Evolutionary conservation across 176 grass and related monocot genomes (phyloP).

Genomic region (Avena eriantha): DNA sequence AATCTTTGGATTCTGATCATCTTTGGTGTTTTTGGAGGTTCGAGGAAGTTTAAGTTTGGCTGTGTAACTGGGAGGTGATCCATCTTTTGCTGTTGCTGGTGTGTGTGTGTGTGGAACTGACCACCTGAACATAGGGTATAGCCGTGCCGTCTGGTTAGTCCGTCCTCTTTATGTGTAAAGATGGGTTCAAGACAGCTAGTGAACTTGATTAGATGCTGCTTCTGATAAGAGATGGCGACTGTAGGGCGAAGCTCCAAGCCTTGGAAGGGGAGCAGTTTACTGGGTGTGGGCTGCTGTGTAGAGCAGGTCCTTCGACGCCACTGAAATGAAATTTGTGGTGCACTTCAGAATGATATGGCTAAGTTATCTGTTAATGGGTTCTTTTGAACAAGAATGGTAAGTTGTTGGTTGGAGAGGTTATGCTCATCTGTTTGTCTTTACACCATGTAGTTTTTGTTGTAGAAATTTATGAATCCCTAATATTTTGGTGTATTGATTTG

Average conservation of each 20-base stretch:
- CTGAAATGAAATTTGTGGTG: slow-evolving; percentile 20
- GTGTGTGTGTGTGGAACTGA: slow-evolving; percentile 32
- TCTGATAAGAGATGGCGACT: not conserved
- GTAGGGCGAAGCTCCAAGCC: not conserved
- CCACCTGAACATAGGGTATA: slow-evolving; percentile 51
- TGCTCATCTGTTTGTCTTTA: not conserved
- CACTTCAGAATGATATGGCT: slow-evolving; percentile 11
- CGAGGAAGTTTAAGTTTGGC: slow-evolving; percentile 24
- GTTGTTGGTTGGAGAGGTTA: not conserved
- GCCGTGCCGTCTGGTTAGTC: slow-evolving; percentile 33
- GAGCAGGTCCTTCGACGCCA: not conserved
- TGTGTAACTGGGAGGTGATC: slow-evolving; percentile 30
- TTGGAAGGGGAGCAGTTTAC: not conserved
- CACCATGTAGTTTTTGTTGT: not conserved
- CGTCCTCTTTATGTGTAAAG: slow-evolving; percentile 37
- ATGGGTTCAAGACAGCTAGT: not conserved
- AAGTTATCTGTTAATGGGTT: slow-evolving; percentile 33
- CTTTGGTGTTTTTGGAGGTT: slow-evolving; percentile 18
- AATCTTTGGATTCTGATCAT: slow-evolving; percentile 6
- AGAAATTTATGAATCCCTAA: no score
- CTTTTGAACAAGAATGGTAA: slow-evolving; percentile 14
- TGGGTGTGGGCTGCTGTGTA: not conserved
- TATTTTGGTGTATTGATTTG: no score
- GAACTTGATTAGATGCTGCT: slow-evolving; percentile 43
- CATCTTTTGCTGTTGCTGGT: slow-evolving; percentile 40